Conservation (phyloP, 164 flowering plant genomes). For the Pachysandra terminalis region DNA sequence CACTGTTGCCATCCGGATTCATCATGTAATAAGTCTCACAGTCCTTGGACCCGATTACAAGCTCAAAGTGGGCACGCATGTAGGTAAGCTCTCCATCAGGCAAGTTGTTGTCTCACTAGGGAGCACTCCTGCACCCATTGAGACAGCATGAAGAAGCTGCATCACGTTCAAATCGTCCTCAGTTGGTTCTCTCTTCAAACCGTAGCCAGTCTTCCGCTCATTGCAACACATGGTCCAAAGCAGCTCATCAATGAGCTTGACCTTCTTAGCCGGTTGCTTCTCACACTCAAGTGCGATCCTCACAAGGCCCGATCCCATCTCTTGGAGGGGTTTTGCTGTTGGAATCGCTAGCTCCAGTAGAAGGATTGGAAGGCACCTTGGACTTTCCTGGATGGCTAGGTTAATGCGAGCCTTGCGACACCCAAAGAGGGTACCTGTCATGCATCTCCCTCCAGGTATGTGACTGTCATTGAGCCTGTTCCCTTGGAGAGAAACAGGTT, state of each 20-base stretch:
- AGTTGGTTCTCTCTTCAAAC: constrained; percentile 50
- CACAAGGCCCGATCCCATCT: constrained; percentile 67
- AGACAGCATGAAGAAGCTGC: constrained; percentile 57
- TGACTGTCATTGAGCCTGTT: constrained; percentile 24
- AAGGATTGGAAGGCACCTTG: constrained; percentile 53
- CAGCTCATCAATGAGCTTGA: constrained; percentile 60
- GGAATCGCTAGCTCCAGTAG: constrained; percentile 71
- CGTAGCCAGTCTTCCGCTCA: constrained; percentile 68
- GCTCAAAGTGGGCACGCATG: constrained; percentile 63
- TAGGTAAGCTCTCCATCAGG: constrained; percentile 59
- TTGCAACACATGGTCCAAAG: constrained; percentile 78
- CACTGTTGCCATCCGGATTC: constrained; percentile 71
- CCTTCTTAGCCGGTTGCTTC: constrained; percentile 32
- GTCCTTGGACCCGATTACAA: constrained; percentile 63
- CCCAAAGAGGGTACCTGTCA: constrained; percentile 81
- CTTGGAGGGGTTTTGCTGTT: constrained; percentile 57
- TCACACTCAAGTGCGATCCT: constrained; percentile 81
- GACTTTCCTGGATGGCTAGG: constrained; percentile 63
- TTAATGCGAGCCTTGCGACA: constrained; percentile 51
- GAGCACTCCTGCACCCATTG: constrained; percentile 74
- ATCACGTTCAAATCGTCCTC: constrained; percentile 67
- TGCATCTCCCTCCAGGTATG: constrained; percentile 38
- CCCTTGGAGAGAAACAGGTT: constrained; percentile 38
- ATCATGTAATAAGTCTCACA: constrained; percentile 78
- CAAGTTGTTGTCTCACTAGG: constrained; percentile 25